These are phyloP conservation scores for Teunomyces panamensis DNA, from an alignment of 805 yeast genomes.

Conservation along the genomic window DNA sequence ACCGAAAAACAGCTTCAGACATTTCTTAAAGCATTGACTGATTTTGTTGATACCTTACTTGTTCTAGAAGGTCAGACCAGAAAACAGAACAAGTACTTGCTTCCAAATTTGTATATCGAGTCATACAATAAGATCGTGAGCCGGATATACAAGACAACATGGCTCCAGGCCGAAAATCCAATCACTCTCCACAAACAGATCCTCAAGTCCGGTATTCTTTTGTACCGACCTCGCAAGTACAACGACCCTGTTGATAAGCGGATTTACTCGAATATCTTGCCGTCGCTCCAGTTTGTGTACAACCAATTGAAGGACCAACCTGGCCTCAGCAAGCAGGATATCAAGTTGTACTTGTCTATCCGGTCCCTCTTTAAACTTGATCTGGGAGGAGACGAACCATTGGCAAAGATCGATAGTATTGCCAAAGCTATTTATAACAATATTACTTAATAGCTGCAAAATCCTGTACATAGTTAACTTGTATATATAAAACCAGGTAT, in stretches of 20 bases:
- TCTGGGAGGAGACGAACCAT: conserved; percentile 10
- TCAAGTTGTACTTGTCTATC: conserved; percentile 17
- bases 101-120: conserved; percentile 18
- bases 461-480: background rate
- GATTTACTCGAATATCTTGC: conserved; percentile 14
- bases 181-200: conserved; percentile 23
- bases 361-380: conserved; percentile 16
- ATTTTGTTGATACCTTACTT: conserved; percentile 22
- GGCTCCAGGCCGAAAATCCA: conserved; percentile 19
- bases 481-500: background rate
- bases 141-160: conserved; percentile 22
- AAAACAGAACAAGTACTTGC: conserved; percentile 12
- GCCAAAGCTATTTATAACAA: conserved; percentile 10
- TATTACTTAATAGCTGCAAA: background rate
- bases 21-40: conserved; percentile 18
- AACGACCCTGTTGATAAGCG: conserved; percentile 17
- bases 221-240: conserved; percentile 25
- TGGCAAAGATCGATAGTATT: conserved; percentile 11
- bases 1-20: conserved; percentile 20
- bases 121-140: conserved; percentile 24
- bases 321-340: conserved; percentile 14
- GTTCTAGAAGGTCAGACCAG: conserved; percentile 14
- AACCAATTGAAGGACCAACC: conserved; percentile 14
- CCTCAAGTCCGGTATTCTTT: conserved; percentile 26
- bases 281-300: conserved; percentile 25